phyloP scores from a whole-genome alignment of 2,329 filamentous ascomycete species.

The Peltaster fructicola region DNA sequence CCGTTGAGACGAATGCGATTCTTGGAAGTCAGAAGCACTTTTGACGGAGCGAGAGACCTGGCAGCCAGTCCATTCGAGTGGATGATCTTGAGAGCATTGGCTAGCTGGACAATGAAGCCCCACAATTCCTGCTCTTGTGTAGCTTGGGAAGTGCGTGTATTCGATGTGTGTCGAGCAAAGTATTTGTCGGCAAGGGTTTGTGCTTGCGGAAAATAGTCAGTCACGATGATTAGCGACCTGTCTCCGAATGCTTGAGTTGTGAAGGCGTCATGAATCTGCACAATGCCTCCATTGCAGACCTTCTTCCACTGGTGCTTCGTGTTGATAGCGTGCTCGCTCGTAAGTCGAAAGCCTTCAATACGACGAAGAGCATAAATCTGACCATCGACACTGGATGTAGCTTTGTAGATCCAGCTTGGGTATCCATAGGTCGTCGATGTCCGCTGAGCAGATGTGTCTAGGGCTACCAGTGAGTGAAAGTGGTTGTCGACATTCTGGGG shows the following conservation, averaged over 20 bases:
- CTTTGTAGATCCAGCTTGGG: slow-evolving; percentile 90
- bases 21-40: slow-evolving; percentile 78
- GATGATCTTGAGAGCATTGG: slow-evolving; percentile 72
- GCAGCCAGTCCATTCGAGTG: slow-evolving; percentile 69
- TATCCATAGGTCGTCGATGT: slow-evolving; percentile 69
- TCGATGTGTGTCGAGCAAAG: slow-evolving; percentile 25
- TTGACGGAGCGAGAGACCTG: slow-evolving; percentile 68
- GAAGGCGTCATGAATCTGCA: slow-evolving; percentile 79
- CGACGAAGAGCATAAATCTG: slow-evolving; percentile 74
- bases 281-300: slow-evolving; percentile 63
- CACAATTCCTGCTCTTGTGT: slow-evolving; percentile 57
- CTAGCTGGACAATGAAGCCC: slow-evolving; percentile 83
- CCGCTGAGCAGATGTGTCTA: slow-evolving; percentile 68
- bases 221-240: slow-evolving; percentile 84
- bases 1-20: slow-evolving; percentile 76
- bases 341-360: slow-evolving; percentile 75
- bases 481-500: slow-evolving; percentile 55
- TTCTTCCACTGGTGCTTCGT: slow-evolving; percentile 80
- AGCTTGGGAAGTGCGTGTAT: slow-evolving; percentile 9
- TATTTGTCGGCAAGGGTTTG: slow-evolving; percentile 81
- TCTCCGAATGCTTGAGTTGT: slow-evolving; percentile 87
- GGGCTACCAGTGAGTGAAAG: slow-evolving; percentile 79
- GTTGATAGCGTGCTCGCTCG: slow-evolving; percentile 74
- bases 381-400: slow-evolving; percentile 72
- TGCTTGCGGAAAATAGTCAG: slow-evolving; percentile 79